Evolutionary conservation across 202 grass and related monocot species (phyloP).

Genomic region (Zizania palustris): DNA sequence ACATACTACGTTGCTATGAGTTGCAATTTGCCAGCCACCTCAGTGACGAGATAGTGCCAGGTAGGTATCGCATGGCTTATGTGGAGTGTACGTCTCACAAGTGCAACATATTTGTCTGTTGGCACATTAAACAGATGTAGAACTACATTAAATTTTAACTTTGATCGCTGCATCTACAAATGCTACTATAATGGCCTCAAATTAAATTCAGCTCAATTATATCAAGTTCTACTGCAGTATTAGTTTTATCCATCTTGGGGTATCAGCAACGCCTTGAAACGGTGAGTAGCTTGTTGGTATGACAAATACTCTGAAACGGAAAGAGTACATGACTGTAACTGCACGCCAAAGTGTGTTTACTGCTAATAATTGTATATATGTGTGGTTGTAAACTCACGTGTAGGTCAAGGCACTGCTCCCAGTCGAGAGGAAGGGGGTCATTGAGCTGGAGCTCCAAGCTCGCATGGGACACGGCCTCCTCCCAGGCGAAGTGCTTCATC

Average conservation of each 20-base stretch:
- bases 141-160: background rate
- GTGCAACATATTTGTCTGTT: background rate
- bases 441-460: slow-evolving; percentile 58
- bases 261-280: background rate
- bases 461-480: slow-evolving; percentile 35
- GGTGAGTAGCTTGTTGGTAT: background rate
- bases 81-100: background rate
- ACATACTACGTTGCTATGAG: background rate
- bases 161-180: background rate
- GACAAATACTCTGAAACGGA: no score
- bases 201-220: background rate
- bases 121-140: background rate
- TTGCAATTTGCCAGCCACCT: background rate
- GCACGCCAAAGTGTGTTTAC: background rate
- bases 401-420: slow-evolving; percentile 78
- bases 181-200: no score
- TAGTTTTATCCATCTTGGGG: background rate
- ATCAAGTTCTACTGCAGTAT: background rate
- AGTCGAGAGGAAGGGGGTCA: slow-evolving; percentile 59
- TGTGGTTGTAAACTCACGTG: slow-evolving; percentile 36
- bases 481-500: slow-evolving; percentile 49
- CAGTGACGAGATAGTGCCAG: background rate
- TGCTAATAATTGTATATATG: background rate
- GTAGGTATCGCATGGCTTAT: slow-evolving; percentile 2
- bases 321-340: no score